Base-by-base conservation (phyloP, 2,329 filamentous ascomycete species). In the Teratosphaeriaceae sp. region DNA sequence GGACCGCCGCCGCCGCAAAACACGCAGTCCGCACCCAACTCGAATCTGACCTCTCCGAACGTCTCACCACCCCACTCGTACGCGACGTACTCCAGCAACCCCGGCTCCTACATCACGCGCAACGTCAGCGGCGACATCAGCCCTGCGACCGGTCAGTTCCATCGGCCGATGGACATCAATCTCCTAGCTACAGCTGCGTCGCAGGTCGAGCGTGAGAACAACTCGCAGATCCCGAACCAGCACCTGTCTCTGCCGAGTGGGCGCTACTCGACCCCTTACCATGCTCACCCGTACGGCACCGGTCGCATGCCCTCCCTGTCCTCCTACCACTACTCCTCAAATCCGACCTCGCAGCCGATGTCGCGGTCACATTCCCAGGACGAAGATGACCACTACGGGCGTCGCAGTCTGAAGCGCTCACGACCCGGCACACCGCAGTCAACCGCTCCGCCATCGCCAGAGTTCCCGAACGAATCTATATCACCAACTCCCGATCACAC, bases 401-500 rank as follows among this genome's bases (percentile, higher is more conserved):
- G 88, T 61, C 77, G 85, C 47, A 79, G 83, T 56, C 78, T 84
- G 20, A 97, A 97, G 74, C 82, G 88, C 50, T 97, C 90, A 47
- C 75, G 90, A 55, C 90, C 92, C 33, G 92, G 89, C 64, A 96
- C 90, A 26, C 92, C 90, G 41, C 88, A 94, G 68, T 96, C 89
- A 7, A 97, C 90, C 2, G 90, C 90, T 37, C 92, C 92, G 16
- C 94, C 90, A 20, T 97, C 90, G 23, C 90, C 90, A 20, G 96
- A 89, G 3, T 95, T 96, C 65, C 96, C 90, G 2, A 88, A 96
- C 68, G 88, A 95, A 65, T 96, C 90, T 9, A 77, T 90, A 37
- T 97, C 90, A 7, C 92, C 90, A 3, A 98, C 90, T 1, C 92
- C 90, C 9, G 90, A 97, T 60, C 89, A 96, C 71, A 97, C 92